These are phyloP conservation scores for Blumeriella jaapii DNA, from an alignment of 2,329 filamentous ascomycete species.

Conservation along the genomic window DNA sequence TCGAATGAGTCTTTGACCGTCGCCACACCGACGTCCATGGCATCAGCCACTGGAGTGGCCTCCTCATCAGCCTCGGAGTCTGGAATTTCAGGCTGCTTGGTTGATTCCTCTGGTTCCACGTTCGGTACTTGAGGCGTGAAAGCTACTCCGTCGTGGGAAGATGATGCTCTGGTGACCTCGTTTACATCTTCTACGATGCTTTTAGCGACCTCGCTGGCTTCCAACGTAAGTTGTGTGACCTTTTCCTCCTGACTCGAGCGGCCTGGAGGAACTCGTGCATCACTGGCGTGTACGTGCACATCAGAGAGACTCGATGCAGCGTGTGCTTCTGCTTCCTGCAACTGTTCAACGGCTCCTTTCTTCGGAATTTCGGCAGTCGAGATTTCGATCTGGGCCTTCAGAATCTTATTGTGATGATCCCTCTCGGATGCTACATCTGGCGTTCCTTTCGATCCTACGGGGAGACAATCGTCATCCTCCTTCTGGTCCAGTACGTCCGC, in stretches of 20 bases:
- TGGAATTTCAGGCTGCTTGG: conserved; percentile 14
- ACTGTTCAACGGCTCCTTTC: conserved; percentile 38
- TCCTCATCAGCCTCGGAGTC: conserved; percentile 21
- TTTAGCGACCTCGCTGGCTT: conserved; percentile 17
- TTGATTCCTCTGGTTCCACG: conserved; percentile 5
- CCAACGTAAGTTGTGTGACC: conserved; percentile 12
- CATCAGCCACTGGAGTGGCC: conserved; percentile 15
- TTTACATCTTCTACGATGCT: conserved; percentile 23
- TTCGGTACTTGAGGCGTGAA: not conserved
- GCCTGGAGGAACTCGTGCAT: not conserved
- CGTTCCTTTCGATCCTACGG: conserved; percentile 18
- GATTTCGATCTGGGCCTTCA: conserved; percentile 19
- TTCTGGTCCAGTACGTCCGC: conserved; percentile 37
- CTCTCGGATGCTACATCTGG: conserved; percentile 27
- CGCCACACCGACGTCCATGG: conserved; percentile 22
- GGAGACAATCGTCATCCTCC: conserved; percentile 32
- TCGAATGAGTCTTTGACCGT: conserved; percentile 23
- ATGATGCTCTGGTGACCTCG: conserved; percentile 18
- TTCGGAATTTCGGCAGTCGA: conserved; percentile 30
- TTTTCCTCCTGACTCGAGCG: conserved; percentile 3
- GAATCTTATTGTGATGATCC: conserved; percentile 25
- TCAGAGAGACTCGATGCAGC: not conserved
- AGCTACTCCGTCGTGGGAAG: conserved; percentile 12
- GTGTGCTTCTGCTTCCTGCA: conserved; percentile 8
- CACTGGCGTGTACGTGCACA: not conserved